phyloP scores from a whole-genome alignment of 805 yeast species.

The Yamadazyma endophytica region DNA sequence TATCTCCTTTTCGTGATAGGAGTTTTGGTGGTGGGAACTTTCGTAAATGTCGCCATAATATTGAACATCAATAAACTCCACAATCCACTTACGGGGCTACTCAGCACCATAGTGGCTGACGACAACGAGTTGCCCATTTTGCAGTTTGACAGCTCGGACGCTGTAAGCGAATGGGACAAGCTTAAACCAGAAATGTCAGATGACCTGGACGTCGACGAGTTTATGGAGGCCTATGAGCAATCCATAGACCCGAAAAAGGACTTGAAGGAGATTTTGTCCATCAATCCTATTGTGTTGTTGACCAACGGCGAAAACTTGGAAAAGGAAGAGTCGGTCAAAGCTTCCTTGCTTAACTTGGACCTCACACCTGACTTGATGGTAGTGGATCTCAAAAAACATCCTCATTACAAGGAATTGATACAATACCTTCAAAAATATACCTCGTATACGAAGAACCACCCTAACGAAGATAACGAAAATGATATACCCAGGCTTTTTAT shows the following conservation, averaged over 20 bases:
- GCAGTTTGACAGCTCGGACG: too few species aligned
- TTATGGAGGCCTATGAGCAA: too few species aligned
- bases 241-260: constrained; percentile 14
- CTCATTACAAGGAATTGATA: constrained; percentile 20
- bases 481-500: constrained; percentile 31
- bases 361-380: constrained; percentile 31
- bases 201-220: too few species aligned
- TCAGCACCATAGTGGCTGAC: too few species aligned
- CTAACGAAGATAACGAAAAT: constrained; percentile 7
- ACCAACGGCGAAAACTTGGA: constrained; percentile 16
- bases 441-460: constrained; percentile 3
- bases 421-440: constrained; percentile 19
- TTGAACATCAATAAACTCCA: too few species aligned
- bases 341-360: constrained; percentile 17
- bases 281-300: constrained; percentile 25
- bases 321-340: constrained; percentile 14
- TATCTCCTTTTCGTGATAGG: too few species aligned
- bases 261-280: constrained; percentile 28
- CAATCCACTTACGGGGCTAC: too few species aligned
- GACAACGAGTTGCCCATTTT: too few species aligned
- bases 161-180: too few species aligned
- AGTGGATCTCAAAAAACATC: constrained; percentile 28
- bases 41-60: too few species aligned
- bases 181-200: too few species aligned
- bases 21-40: too few species aligned